Base-by-base conservation (phyloP, 768 basidiomycete species). In the Gautieria morchelliformis region DNA sequence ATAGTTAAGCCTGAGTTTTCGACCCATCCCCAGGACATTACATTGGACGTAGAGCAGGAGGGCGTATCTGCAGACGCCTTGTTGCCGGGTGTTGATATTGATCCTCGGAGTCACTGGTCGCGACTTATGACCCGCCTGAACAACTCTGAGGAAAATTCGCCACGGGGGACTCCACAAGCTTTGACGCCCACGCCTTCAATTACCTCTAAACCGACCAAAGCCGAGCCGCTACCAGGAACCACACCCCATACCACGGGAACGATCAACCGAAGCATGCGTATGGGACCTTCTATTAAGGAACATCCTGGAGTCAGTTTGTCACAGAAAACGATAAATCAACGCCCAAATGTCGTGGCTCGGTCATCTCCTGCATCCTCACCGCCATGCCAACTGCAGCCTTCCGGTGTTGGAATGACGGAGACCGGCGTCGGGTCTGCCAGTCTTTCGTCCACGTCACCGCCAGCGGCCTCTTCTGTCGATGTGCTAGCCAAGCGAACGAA, bases 91-190 rank as follows among this genome's bases (percentile, higher is more conserved):
- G 11, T 37, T 11, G 14, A 52, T 7, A 17, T 40, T 33, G 56
- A 57, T 24, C 19, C 35, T 33, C 17, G 32, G 17, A 57, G 4
- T 20, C 56, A 57, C 56, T 57, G 56, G 56, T 39, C 35, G 30
- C 56, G 56, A n/a, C 20, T 57, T n/a, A 57, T 57, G 56, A 47
- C 56, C 5, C 56, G 42, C n/a, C 37, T 57, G 33, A 57, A 49
- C 24, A 19, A 39, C 37, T 57, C 56, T 14, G 46, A 49, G 24
- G 48, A 57, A 20, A 33, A 24, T 49, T 57, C 56, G 22, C 35
- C 56, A n/a, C 22, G 24, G 37, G 39, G 37, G 37, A 57, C 56
- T 8, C 56, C 56, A 22, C 46, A 39, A 39, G 37, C 46, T n/a
- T n/a, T 44, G 32, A 57, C 56, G 15, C 56, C 56, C 4, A 49